These are phyloP conservation scores for Trichoderma parareesei DNA, from an alignment of 495 filamentous ascomycete genomes.

Conservation along the genomic window DNA sequence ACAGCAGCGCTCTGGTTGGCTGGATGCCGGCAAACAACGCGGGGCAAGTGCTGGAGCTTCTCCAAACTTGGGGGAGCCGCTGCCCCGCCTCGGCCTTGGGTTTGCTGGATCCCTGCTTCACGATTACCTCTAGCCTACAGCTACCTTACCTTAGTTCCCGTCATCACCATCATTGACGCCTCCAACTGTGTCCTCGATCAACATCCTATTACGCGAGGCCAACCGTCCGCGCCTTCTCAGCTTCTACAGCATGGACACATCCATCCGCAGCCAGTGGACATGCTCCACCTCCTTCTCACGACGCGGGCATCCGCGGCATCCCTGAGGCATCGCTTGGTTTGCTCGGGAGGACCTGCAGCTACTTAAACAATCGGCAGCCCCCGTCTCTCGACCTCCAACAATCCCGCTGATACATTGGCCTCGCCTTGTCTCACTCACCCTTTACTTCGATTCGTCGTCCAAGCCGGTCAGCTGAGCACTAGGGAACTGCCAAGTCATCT, in stretches of 20 bases:
- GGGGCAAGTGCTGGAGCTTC: background rate
- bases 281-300: background rate
- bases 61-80: background rate
- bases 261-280: background rate
- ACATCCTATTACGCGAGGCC: too few relatives aligned
- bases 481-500: background rate
- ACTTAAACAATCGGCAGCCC: background rate
- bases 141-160: too few relatives aligned
- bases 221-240: background rate
- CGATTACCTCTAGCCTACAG: background rate
- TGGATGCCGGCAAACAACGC: background rate
- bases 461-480: background rate
- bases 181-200: too few relatives aligned
- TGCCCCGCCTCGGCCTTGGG: background rate
- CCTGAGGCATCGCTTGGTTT: background rate
- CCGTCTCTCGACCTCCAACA: background rate
- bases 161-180: too few relatives aligned
- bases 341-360: background rate
- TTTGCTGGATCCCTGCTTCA: background rate
- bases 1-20: background rate
- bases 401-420: background rate
- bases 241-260: background rate
- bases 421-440: background rate
- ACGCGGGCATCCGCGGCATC: background rate
- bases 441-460: too few relatives aligned